phyloP scores from a whole-genome alignment of 148 eudicot species.

The Linanthus parryae region DNA sequence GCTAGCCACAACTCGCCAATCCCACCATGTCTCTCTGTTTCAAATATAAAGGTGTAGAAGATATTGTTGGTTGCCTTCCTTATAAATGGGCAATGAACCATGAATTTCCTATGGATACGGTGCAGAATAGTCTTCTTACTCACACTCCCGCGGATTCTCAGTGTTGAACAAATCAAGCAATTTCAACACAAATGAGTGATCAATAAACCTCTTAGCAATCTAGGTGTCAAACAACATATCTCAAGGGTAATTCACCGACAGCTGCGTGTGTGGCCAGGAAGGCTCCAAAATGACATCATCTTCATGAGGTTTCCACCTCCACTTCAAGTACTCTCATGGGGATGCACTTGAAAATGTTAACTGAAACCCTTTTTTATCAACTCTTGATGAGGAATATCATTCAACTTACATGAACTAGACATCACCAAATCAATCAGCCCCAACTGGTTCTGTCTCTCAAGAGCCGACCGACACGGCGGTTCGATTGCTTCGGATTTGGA shows the following conservation, averaged over 20 bases:
- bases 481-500: conserved; percentile 31
- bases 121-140: conserved; percentile 52
- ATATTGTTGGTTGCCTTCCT: conserved; percentile 37
- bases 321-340: conserved; percentile 35
- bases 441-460: conserved; percentile 36
- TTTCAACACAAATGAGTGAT: conserved; percentile 42
- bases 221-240: conserved; percentile 45
- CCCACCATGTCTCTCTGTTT: conserved; percentile 48
- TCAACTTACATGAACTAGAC: conserved; percentile 35
- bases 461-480: conserved; percentile 27
- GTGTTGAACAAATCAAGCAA: conserved; percentile 45
- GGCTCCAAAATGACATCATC: conserved; percentile 44
- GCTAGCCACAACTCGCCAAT: conserved; percentile 44
- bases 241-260: conserved; percentile 38
- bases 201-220: conserved; percentile 36
- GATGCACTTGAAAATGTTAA: conserved; percentile 34
- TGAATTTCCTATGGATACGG: conserved; percentile 43
- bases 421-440: conserved; percentile 42
- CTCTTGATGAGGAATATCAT: conserved; percentile 38
- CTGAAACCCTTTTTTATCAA: conserved; percentile 34
- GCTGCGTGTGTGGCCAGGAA: conserved; percentile 41
- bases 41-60: conserved; percentile 44
- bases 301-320: conserved; percentile 34
- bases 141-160: conserved; percentile 42
- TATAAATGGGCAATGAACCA: conserved; percentile 53